Evolutionary conservation across 2,329 filamentous ascomycete species (phyloP).

Genomic region (Aspergillus tamarii): DNA sequence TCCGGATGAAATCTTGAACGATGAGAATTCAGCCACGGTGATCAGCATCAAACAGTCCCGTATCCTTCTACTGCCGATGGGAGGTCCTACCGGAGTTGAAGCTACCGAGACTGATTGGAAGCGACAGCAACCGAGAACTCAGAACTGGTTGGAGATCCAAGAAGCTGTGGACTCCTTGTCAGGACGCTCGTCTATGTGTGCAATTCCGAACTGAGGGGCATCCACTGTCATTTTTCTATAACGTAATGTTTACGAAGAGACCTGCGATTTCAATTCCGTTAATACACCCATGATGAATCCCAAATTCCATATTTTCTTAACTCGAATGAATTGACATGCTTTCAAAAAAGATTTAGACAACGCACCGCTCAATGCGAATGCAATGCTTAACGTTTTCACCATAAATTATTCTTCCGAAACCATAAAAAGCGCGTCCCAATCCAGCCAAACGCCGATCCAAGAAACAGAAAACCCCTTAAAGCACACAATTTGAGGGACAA

Average conservation of each 20-base stretch:
- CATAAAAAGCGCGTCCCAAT: not conserved
- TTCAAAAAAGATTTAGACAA: not conserved
- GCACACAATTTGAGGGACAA: not conserved
- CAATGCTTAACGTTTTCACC: not conserved
- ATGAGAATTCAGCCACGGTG: constrained; percentile 73
- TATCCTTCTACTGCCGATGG: constrained; percentile 80
- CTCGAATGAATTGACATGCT: not conserved
- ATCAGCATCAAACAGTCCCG: constrained; percentile 90
- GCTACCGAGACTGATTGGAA: constrained; percentile 87
- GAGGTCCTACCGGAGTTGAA: constrained; percentile 66
- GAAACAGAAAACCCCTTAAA: not conserved
- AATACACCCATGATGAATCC: not conserved
- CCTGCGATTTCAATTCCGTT: not conserved
- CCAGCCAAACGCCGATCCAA: not conserved
- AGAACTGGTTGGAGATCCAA: constrained; percentile 82
- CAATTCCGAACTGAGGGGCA: not conserved
- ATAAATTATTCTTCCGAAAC: not conserved
- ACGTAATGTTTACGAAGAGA: not conserved
- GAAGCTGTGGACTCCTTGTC: constrained; percentile 80
- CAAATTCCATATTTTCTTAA: not conserved
- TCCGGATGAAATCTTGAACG: constrained; percentile 68
- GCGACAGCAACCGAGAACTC: constrained; percentile 77
- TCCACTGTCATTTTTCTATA: not conserved
- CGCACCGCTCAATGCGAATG: not conserved
- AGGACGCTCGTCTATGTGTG: constrained; percentile 54